Conservation (phyloP, 2,329 filamentous ascomycete species). For the Paraconiothyrium brasiliense region DNA sequence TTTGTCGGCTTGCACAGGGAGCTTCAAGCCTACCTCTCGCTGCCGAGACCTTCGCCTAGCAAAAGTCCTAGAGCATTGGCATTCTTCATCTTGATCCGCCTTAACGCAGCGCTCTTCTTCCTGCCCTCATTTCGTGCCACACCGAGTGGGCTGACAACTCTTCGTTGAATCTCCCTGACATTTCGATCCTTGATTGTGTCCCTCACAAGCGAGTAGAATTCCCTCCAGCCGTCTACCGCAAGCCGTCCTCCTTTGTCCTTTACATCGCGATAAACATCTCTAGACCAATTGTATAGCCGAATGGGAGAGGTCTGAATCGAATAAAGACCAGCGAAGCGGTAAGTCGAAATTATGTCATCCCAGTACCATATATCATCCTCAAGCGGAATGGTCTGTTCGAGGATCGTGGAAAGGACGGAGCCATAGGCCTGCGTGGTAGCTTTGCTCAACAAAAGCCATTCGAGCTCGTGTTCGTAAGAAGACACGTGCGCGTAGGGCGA, state of each 20-base stretch:
- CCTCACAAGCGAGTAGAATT: constrained; percentile 83
- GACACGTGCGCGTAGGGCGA: constrained; percentile 23
- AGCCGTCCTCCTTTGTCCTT: constrained; percentile 50
- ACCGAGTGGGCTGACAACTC: constrained; percentile 81
- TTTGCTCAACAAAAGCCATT: constrained; percentile 92
- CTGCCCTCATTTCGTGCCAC: constrained; percentile 78
- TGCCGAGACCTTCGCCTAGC: constrained; percentile 82
- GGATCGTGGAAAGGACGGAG: constrained; percentile 75
- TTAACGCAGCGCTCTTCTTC: constrained; percentile 75
- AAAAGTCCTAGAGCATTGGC: constrained; percentile 88
- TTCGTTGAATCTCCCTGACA: constrained; percentile 73
- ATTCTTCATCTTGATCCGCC: constrained; percentile 78
- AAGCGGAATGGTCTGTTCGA: constrained; percentile 84
- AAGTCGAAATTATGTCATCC: constrained; percentile 85
- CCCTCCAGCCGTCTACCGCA: constrained; percentile 56
- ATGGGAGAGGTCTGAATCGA: constrained; percentile 85
- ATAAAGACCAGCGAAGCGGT: constrained; percentile 81
- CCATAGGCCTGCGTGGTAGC: constrained; percentile 92
- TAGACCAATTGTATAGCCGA: constrained; percentile 75
- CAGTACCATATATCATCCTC: constrained; percentile 94
- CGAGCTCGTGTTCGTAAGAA: constrained; percentile 76
- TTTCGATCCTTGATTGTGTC: constrained; percentile 78
- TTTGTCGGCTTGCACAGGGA: neutral
- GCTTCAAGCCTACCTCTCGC: constrained; percentile 49
- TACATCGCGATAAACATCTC: constrained; percentile 74